A percentile compares a stretch with the other conserved stretches of the same genome.
These are phyloP conservation scores for Fragaria iinumae DNA, from an alignment of 306 rosid genomes.

Conservation along the genomic window DNA sequence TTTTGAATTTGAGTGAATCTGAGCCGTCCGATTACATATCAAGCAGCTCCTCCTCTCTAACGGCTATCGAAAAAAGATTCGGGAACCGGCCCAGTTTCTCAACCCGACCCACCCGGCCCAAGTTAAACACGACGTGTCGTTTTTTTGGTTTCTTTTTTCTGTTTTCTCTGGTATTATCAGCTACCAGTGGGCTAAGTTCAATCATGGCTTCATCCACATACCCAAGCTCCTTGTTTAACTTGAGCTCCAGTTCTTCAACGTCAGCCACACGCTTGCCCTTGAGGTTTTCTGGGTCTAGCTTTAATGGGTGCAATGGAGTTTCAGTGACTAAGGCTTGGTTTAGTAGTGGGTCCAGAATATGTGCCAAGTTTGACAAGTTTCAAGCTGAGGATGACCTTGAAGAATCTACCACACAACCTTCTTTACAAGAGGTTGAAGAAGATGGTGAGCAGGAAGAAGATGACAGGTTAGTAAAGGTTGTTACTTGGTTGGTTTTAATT, in stretches of 20 bases:
- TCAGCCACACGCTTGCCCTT: slow-evolving; percentile 48
- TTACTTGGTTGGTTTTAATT: not conserved
- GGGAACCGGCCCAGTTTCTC: not conserved
- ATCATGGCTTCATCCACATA: slow-evolving; percentile 55
- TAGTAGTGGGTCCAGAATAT: slow-evolving; percentile 35
- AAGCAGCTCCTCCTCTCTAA: slow-evolving; percentile 27
- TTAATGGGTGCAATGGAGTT: slow-evolving; percentile 29
- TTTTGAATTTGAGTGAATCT: slow-evolving; percentile 47
- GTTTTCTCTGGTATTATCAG: not conserved
- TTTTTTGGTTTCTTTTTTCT: not conserved
- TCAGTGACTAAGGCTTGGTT: slow-evolving; percentile 29
- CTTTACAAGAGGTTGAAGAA: slow-evolving; percentile 27
- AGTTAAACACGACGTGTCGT: not conserved
- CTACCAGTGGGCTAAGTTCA: slow-evolving; percentile 10
- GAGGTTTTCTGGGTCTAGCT: slow-evolving; percentile 41
- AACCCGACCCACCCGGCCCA: not conserved
- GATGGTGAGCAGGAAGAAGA: slow-evolving; percentile 39
- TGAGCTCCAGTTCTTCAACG: slow-evolving; percentile 41
- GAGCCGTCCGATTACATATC: slow-evolving; percentile 23
- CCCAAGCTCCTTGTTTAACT: slow-evolving; percentile 40
- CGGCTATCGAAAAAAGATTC: slow-evolving; percentile 43
- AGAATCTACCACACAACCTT: slow-evolving; percentile 28
- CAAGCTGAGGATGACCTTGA: slow-evolving; percentile 40
- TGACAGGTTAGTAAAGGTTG: slow-evolving; percentile 54
- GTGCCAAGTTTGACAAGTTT: slow-evolving; percentile 87